A percentile compares a stretch with the other conserved stretches of the same genome.
phyloP scores from a whole-genome alignment of 495 filamentous ascomycete species.

The Cercophora sp. region DNA sequence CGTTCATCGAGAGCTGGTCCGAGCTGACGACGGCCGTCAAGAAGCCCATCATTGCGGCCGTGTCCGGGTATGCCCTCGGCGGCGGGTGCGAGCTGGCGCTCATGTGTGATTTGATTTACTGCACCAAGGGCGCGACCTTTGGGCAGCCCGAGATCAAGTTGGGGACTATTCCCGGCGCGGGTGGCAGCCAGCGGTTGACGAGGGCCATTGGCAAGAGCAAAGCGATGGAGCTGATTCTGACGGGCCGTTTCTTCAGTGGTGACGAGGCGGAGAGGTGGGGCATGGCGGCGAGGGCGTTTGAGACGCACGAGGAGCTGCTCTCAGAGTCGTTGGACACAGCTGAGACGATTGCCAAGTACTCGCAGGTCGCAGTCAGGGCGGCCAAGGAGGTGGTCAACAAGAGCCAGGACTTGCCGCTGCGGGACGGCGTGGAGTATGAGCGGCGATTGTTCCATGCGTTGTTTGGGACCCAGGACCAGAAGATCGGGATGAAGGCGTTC shows the following conservation, averaged over 20 bases:
- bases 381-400: conserved; percentile 98
- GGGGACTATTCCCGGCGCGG: conserved; percentile 86
- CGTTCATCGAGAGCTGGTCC: conserved; percentile 95
- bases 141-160: conserved; percentile 97
- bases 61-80: conserved; percentile 89
- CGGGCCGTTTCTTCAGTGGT: conserved; percentile 75
- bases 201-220: conserved; percentile 79
- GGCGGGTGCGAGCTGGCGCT: conserved; percentile 97
- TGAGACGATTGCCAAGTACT: conserved; percentile 80
- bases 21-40: conserved; percentile 72
- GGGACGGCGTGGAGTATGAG: conserved; percentile 93
- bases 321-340: conserved; percentile 75
- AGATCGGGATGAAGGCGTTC: conserved; percentile 96
- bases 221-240: conserved; percentile 94
- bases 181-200: conserved; percentile 86
- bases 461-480: conserved; percentile 94
- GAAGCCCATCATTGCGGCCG: conserved; percentile 89
- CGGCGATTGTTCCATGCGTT: conserved; percentile 83
- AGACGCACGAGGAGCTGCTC: conserved; percentile 76
- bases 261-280: conserved; percentile 87
- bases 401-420: conserved; percentile 79
- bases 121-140: conserved; percentile 74
- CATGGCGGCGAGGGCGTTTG: conserved; percentile 76
- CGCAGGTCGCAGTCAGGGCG: conserved; percentile 76
- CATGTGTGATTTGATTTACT: conserved; percentile 95